These are phyloP conservation scores for Pelagophyceae sp. DNA, from an alignment of 352 stramenopile species.

Conservation along the genomic window DNA sequence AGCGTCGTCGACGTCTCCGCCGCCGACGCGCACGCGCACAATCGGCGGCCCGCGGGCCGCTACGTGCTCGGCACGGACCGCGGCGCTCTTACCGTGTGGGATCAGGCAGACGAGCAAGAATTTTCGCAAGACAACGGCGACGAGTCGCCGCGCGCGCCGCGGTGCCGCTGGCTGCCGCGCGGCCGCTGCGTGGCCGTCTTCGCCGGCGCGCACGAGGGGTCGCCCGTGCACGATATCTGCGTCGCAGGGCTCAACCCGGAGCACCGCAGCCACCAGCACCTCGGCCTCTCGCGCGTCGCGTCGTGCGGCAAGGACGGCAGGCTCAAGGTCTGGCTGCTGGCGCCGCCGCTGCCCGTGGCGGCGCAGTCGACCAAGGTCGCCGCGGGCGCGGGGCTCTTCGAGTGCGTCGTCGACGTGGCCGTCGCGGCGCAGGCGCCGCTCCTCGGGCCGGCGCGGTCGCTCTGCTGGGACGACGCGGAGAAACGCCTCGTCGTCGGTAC, in stretches of 20 bases:
- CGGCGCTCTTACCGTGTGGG: neutral
- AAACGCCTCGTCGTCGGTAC: constrained; percentile 17
- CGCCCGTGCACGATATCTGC: neutral
- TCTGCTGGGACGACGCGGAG: constrained; percentile 16
- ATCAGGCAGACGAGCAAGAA: constrained; percentile 1
- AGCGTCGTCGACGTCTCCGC: neutral
- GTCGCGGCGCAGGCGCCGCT: constrained; percentile 4
- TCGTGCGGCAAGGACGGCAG: constrained; percentile 18
- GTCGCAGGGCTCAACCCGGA: too few species aligned
- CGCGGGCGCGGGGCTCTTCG: neutral
- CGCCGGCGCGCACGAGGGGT: constrained; percentile 11
- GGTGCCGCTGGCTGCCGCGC: constrained; percentile 12
- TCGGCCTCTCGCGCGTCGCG: constrained; percentile 14
- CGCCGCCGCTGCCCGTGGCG: too few species aligned
- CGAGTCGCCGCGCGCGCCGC: neutral
- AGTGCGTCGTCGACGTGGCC: neutral
- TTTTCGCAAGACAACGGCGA: constrained; percentile 3
- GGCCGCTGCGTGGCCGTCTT: constrained; percentile 10
- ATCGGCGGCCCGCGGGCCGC: neutral
- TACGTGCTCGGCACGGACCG: neutral
- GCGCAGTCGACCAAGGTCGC: neutral
- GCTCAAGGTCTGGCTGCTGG: constrained; percentile 20
- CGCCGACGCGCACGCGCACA: neutral
- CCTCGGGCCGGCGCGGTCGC: neutral
- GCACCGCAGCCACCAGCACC: too few species aligned